A percentile compares a stretch with the other conserved stretches of the same genome.
These are phyloP conservation scores for Saxophila tyrrhenica DNA, from an alignment of 495 filamentous ascomycete species.

Conservation along the genomic window DNA sequence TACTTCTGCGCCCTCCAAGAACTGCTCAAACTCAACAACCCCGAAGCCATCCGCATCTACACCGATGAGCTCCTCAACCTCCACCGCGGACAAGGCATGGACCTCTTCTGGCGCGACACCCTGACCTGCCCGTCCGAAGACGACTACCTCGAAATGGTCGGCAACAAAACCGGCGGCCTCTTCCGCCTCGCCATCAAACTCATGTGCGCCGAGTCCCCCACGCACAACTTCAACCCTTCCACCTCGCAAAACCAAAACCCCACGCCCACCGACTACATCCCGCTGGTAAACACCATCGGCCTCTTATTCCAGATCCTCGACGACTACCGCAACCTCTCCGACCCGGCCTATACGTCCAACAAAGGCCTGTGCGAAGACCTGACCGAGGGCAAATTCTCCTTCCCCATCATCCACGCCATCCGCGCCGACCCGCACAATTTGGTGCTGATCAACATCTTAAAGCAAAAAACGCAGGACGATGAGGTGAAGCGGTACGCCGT, in stretches of 20 bases:
- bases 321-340: conserved; percentile 84
- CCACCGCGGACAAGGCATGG: conserved; percentile 93
- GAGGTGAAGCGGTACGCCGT: conserved; percentile 88
- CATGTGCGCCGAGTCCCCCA: conserved; percentile 68
- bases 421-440: conserved; percentile 66
- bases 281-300: conserved; percentile 77
- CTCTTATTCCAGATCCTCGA: conserved; percentile 71
- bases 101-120: conserved; percentile 93
- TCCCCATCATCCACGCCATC: conserved; percentile 92
- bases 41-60: conserved; percentile 61
- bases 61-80: conserved; percentile 85
- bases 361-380: conserved; percentile 96
- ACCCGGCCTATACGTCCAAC: conserved; percentile 62
- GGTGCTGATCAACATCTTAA: conserved; percentile 81
- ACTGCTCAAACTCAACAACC: conserved; percentile 61
- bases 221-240: conserved; percentile 3
- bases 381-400: conserved; percentile 96
- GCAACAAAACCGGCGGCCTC: conserved; percentile 92
- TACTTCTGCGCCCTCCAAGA: conserved; percentile 80
- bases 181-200: conserved; percentile 90
- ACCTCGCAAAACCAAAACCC: not conserved
- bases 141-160: conserved; percentile 97
- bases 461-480: conserved; percentile 74
- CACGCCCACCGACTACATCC: conserved; percentile 17
- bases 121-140: conserved; percentile 88